Evolutionary conservation across 768 basidiomycete species (phyloP).

Genomic region (Trametes sanguinea): DNA sequence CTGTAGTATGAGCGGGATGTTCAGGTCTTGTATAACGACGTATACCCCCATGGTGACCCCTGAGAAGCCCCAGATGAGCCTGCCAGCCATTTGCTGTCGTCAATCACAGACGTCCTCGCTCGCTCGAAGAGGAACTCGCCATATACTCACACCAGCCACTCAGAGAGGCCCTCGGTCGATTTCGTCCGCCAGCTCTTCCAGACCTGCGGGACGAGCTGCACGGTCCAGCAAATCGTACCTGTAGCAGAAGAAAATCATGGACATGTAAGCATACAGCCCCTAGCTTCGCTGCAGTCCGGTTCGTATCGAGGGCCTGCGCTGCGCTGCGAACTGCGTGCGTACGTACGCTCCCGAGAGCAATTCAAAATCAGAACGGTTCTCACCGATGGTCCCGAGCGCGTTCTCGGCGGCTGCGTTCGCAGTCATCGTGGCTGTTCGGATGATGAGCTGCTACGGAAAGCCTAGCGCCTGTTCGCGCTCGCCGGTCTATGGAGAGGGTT

Average conservation of each 20-base stretch:
- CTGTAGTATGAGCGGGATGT: conserved; percentile 70
- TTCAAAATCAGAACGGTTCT: conserved; percentile 1
- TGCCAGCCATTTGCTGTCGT: too few relatives aligned
- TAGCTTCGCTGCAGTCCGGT: too few relatives aligned
- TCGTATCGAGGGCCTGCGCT: too few relatives aligned
- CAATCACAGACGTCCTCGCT: too few relatives aligned
- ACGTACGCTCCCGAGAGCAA: background rate
- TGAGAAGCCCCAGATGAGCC: conserved; percentile 62
- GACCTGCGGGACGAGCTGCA: conserved; percentile 68
- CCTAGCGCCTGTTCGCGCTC: too few relatives aligned
- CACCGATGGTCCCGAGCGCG: conserved; percentile 30
- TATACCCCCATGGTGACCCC: conserved; percentile 66
- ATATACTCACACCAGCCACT: conserved; percentile 55
- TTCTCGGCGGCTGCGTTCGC: conserved; percentile 29
- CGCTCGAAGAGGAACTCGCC: too few relatives aligned
- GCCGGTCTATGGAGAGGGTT: too few relatives aligned
- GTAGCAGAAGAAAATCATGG: background rate
- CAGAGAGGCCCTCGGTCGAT: conserved; percentile 68
- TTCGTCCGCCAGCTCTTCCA: conserved; percentile 74
- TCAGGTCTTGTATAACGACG: conserved; percentile 61
- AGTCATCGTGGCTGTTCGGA: conserved; percentile 18
- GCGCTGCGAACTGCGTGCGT: too few relatives aligned
- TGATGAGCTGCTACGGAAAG: too few relatives aligned
- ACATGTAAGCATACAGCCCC: too few relatives aligned
- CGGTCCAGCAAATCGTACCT: conserved; percentile 69